Conservation (phyloP, 1,139 yeast genomes). For the Magnusiomyces suaveolens region DNA sequence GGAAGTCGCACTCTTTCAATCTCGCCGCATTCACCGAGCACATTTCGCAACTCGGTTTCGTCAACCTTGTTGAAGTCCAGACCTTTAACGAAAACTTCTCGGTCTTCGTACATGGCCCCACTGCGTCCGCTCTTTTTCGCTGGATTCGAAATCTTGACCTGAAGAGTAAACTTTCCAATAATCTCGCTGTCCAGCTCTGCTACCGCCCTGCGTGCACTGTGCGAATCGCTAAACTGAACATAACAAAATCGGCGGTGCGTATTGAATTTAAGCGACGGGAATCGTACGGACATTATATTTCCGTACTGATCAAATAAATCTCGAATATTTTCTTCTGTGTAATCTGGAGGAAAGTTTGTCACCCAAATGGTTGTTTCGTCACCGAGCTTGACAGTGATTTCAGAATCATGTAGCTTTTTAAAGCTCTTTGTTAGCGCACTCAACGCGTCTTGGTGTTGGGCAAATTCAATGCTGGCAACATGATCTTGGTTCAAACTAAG, state of each 20-base stretch:
- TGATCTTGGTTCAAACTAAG: constrained; percentile 14
- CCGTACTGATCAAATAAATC: constrained; percentile 42
- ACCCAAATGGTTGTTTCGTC: constrained; percentile 48
- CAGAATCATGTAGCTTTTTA: constrained; percentile 39
- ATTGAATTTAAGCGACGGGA: constrained; percentile 56
- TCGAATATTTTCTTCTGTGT: constrained; percentile 36
- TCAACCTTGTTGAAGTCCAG: constrained; percentile 38
- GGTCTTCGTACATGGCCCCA: constrained; percentile 42
- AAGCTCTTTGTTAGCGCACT: constrained; percentile 53
- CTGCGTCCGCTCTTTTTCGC: constrained; percentile 30
- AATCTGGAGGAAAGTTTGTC: constrained; percentile 62
- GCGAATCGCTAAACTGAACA: constrained; percentile 44
- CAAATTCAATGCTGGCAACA: constrained; percentile 42
- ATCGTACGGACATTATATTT: constrained; percentile 44
- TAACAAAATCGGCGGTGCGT: constrained; percentile 65
- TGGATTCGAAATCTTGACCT: constrained; percentile 55
- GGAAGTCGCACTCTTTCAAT: constrained; percentile 36
- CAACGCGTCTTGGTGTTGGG: constrained; percentile 40
- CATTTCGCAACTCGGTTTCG: constrained; percentile 21
- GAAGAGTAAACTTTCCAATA: constrained; percentile 31
- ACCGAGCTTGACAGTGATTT: constrained; percentile 41
- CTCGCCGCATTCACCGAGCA: constrained; percentile 38
- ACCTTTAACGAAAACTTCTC: constrained; percentile 44
- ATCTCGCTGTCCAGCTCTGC: constrained; percentile 24
- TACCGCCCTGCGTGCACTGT: constrained; percentile 44